phyloP scores from a whole-genome alignment of 345 rosid species.

The Syzygium jambos region DNA sequence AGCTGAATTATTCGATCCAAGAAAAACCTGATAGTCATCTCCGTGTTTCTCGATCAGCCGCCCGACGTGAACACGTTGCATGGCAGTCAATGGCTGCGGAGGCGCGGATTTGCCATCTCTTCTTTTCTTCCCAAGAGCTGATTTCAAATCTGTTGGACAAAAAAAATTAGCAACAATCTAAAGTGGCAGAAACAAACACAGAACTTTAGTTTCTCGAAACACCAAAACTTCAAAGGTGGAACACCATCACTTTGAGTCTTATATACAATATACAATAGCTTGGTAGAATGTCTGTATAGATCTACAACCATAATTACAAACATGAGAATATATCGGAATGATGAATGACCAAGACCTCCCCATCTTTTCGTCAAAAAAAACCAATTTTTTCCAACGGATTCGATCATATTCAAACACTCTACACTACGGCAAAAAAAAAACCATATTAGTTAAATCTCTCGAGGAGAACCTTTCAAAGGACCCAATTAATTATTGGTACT shows the following conservation, averaged over 20 bases:
- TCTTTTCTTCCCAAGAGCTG: constrained; percentile 81
- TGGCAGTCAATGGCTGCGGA: constrained; percentile 66
- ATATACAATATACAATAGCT: background rate
- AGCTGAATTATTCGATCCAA: background rate
- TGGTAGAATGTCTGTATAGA: background rate
- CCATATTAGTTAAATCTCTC: background rate
- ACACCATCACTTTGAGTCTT: background rate
- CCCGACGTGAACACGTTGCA: constrained; percentile 56
- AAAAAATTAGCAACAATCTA: background rate
- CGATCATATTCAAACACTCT: background rate
- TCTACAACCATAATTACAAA: background rate
- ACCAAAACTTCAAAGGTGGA: background rate
- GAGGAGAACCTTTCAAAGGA: background rate
- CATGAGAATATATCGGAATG: background rate
- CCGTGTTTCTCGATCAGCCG: constrained; percentile 66
- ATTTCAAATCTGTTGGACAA: constrained; percentile 56
- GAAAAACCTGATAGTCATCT: constrained; percentile 62
- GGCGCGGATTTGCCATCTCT: constrained; percentile 77
- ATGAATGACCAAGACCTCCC: background rate
- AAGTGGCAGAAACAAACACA: background rate
- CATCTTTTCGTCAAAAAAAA: background rate
- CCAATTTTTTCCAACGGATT: background rate
- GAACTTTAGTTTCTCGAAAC: background rate
- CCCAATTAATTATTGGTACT: background rate
- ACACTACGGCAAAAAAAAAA: background rate